These are phyloP conservation scores for Ceratorhiza oryzae-sativae DNA, from an alignment of 1,284 basidiomycete species.

Conservation along the genomic window DNA sequence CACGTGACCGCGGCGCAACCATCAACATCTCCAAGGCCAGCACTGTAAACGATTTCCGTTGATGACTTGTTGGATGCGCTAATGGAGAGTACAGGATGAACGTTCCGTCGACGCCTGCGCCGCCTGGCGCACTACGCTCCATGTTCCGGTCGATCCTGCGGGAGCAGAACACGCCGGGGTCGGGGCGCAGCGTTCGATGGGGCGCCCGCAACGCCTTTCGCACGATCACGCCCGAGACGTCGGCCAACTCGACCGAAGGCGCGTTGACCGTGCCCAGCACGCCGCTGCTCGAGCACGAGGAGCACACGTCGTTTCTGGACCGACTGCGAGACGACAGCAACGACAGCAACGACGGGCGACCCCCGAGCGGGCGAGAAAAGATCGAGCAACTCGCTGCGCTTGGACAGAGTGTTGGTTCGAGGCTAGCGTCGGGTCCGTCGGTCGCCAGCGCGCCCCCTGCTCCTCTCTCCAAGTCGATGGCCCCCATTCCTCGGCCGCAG, in stretches of 20 bases:
- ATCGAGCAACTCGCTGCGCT: conserved; percentile 32
- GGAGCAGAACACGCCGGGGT: conserved; percentile 71
- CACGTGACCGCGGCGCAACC: conserved; percentile 16
- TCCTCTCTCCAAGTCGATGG: background rate
- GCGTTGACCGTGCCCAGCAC: background rate
- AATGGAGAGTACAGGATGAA: conserved; percentile 6
- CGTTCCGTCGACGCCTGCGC: conserved; percentile 19
- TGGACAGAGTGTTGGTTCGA: conserved; percentile 31
- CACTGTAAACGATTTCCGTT: background rate
- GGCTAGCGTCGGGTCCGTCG: background rate
- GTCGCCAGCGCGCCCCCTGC: conserved; percentile 15
- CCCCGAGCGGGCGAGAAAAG: background rate
- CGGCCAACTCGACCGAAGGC: conserved; percentile 47
- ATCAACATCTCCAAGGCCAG: conserved; percentile 12
- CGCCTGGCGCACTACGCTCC: conserved; percentile 18
- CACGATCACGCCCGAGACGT: conserved; percentile 67
- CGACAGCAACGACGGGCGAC: conserved; percentile 16
- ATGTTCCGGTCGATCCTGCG: conserved; percentile 69
- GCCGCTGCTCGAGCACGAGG: conserved; percentile 31
- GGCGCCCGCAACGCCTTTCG: conserved; percentile 71
- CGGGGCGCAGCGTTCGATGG: conserved; percentile 75
- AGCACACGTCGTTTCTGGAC: conserved; percentile 30
- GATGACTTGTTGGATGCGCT: background rate
- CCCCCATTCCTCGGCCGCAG: conserved; percentile 22
- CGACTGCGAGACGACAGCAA: conserved; percentile 19